Base-by-base conservation (phyloP, 2,329 filamentous ascomycete species). In the Trichoderma koningiopsis region DNA sequence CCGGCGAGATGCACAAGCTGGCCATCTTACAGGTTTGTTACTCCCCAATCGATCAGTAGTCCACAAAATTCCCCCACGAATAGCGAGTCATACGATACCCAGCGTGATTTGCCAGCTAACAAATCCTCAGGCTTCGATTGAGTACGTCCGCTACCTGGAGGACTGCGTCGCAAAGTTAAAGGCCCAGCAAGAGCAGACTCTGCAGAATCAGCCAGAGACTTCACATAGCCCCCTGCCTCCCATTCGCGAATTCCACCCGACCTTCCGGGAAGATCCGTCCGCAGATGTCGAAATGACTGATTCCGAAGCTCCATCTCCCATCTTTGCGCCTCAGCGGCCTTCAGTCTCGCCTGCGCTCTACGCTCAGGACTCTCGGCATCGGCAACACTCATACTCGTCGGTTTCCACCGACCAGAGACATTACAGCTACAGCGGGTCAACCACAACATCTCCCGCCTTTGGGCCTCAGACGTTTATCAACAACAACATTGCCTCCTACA, bases 1-100 rank as follows among this genome's bases (percentile, higher is more conserved):
- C 88, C n/a, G 94, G 94, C 7, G 95, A 98, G 76, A 98, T 98
- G 96, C 96, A 98, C 80, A 99, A 99, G 81, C 83, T 98, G 69
- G 94, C 94, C 19, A 97, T 98, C 74, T 82, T 98, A 62, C 94
- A 97, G 88, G 94, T 96, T 79, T 72, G 86, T n/a, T n/a, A 24
- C 33, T 33, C 14, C 22, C 29, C 27, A 27, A 52, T 43, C 7
- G 19, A 35, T 43, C 37, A 5, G 37, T 5, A 43, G 29, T 31
- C 22, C 31, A 35, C 37, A 43, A 24, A 43, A 19, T n/a, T 58
- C 37, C 37, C 24, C 19, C 22, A 64, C 10, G 19, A 29, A 65
- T 64, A n/a, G 52, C 35, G 35, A 40, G 35, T 40, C 35, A 16
- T 40, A 40, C 37, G 37, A 40, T 40, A 40, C 37, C 14, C 37